Base-by-base conservation (phyloP, 768 basidiomycete genomes). In the Infundibulicybe gibba region DNA sequence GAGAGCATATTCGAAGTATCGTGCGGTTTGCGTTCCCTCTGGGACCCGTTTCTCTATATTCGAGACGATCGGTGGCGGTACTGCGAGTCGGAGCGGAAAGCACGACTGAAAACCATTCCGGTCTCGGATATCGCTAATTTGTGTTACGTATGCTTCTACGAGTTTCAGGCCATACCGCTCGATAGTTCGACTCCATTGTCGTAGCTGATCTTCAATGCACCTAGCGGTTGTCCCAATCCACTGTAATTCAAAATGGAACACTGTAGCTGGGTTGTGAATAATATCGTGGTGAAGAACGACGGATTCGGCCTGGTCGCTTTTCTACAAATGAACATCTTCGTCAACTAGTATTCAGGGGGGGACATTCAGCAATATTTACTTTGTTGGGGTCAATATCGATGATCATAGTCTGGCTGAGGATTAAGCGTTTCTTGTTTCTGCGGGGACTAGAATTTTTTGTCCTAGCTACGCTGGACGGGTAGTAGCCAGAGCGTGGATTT, bases 161-260 rank as follows among this genome's bases (percentile, higher is more conserved):
- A 99, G 80, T 61, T 83, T 90, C 46, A 98, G 72, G 3, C 95
- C 95, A 50, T 93, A 93, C 43, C 85, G 78, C 52, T 95, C 94
- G 39, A 94, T 90, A 3, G 80, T 76, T 34, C 89, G 75, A 46
- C 79, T 80, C 88, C 93, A 94, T 43, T 79, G 75, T 33, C 87
- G 81, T 17, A 97, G 74, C 43, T 87, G 78, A 53, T 95, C 93
- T 53, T 97, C 94, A 43, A 98, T 88, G 52, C 85, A 86, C 16
- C 90, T 81, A 17, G 94, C 92, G 1, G 93, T 94, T 2, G 94
- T 88, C 2, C 92, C 94, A 34, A 98, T 86, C 95, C 97, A 99
- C 51, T 95, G 90, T 21, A 99, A 74, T 64, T 99, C 94, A 56
- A 98, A 94, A 64, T 98, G 95, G 68, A 97, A 97, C 49, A 89